Percentiles rank a stretch among this genome's conserved stretches.
phyloP scores from a whole-genome alignment of 2,329 filamentous ascomycete species.

The Ophiosphaerella korrae region DNA sequence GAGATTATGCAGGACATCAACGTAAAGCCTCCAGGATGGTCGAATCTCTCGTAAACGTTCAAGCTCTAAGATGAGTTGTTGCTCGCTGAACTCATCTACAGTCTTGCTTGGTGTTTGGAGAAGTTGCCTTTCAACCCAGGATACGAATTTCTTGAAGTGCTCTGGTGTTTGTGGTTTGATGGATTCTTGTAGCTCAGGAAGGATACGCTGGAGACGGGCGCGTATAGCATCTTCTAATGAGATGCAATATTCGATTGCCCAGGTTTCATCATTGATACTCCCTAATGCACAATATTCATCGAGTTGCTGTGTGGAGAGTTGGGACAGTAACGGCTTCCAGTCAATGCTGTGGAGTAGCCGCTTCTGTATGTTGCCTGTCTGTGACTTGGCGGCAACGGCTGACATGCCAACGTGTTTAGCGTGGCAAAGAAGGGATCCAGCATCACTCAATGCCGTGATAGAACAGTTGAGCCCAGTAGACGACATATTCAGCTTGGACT shows the following conservation, averaged over 20 bases:
- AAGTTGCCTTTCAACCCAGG: not conserved
- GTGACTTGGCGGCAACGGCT: not conserved
- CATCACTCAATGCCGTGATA: not conserved
- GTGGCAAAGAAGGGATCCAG: not conserved
- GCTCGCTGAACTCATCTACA: not conserved
- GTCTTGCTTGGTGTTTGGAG: not conserved
- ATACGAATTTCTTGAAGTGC: not conserved
- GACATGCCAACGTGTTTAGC: not conserved
- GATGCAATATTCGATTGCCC: not conserved
- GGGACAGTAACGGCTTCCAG: conserved; percentile 9
- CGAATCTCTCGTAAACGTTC: not conserved
- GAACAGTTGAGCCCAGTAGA: not conserved
- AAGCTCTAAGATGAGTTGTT: too few relatives aligned
- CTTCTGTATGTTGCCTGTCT: not conserved
- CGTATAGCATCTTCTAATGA: not conserved
- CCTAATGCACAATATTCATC: not conserved
- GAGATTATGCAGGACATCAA: conserved; percentile 1
- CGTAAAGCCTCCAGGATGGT: conserved; percentile 3
- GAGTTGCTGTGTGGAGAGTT: conserved; percentile 1
- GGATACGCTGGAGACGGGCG: not conserved
- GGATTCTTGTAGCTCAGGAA: not conserved
- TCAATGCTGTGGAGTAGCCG: conserved; percentile 6
- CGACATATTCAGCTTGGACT: not conserved
- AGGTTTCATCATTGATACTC: not conserved
- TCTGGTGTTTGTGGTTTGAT: not conserved